A percentile compares a stretch with the other conserved stretches of the same genome.
phyloP scores from a whole-genome alignment of 192 early-diverging fungal genomes.

The Linnemannia schmuckeri region DNA sequence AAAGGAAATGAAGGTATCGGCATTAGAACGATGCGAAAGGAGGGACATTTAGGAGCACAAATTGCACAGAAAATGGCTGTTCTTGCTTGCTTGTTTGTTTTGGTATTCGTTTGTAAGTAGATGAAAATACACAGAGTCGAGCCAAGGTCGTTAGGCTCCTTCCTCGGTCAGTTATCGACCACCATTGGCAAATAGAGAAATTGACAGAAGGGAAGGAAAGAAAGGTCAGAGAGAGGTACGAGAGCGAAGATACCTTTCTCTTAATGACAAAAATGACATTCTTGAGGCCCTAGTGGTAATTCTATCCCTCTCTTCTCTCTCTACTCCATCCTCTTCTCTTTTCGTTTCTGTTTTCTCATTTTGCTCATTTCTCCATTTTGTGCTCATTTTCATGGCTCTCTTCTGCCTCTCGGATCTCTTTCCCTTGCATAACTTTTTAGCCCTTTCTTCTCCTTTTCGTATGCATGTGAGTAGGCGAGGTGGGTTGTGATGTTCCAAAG shows the following conservation, averaged over 20 bases:
- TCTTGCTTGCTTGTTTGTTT: too few species aligned
- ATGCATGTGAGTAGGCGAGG: background rate
- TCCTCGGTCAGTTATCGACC: too few species aligned
- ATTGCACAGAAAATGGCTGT: too few species aligned
- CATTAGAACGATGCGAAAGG: background rate
- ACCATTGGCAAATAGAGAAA: too few species aligned
- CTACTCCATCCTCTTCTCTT: background rate
- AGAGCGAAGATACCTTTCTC: slow-evolving; percentile 1
- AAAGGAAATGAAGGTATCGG: background rate
- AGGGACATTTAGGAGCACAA: background rate
- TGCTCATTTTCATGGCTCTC: too few species aligned
- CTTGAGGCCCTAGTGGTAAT: background rate
- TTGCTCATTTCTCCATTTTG: background rate
- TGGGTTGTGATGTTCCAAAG: background rate
- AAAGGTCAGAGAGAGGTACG: background rate
- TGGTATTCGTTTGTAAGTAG: too few species aligned
- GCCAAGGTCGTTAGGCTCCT: too few species aligned
- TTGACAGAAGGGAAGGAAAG: too few species aligned
- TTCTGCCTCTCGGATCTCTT: slow-evolving; percentile 1
- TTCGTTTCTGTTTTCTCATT: background rate
- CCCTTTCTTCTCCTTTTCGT: background rate
- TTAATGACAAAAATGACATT: slow-evolving; percentile 1
- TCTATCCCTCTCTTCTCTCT: background rate
- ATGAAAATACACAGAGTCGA: too few species aligned
- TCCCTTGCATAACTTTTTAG: slow-evolving; percentile 7